Evolutionary conservation across 192 early-diverging fungal species (phyloP).

Genomic region (Linnemannia hyalina): DNA sequence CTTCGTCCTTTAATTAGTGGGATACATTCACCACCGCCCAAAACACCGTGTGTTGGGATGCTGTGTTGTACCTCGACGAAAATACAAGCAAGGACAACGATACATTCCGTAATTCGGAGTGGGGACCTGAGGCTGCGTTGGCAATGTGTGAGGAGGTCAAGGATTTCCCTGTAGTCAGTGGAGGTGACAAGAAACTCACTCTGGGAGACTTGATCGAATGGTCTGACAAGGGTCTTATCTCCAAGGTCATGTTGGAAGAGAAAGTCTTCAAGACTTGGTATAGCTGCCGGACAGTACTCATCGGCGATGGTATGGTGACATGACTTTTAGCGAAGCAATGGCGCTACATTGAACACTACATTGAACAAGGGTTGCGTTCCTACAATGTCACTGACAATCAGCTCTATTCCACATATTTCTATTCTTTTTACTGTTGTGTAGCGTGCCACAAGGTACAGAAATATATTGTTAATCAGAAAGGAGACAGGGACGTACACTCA

Average conservation of each 20-base stretch:
- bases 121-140: constrained; percentile 9
- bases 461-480: background rate
- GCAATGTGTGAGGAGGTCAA: constrained; percentile 21
- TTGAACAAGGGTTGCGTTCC: constrained; percentile 42
- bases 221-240: background rate
- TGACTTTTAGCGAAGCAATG: background rate
- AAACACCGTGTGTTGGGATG: background rate
- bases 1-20: too few species aligned
- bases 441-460: background rate
- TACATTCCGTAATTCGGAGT: constrained; percentile 4
- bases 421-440: background rate
- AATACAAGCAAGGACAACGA: background rate
- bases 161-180: constrained; percentile 8
- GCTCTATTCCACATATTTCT: background rate
- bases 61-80: background rate
- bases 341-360: background rate
- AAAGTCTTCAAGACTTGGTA: constrained; percentile 47
- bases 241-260: constrained; percentile 39
- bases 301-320: constrained; percentile 26
- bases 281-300: constrained; percentile 11
- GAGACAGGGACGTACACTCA: constrained; percentile 82
- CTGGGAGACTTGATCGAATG: constrained; percentile 16
- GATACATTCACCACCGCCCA: background rate
- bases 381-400: constrained; percentile 80
- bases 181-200: background rate